Evolutionary conservation across 305 asterid species (phyloP).

Genomic region (Fraxinus sp.): DNA sequence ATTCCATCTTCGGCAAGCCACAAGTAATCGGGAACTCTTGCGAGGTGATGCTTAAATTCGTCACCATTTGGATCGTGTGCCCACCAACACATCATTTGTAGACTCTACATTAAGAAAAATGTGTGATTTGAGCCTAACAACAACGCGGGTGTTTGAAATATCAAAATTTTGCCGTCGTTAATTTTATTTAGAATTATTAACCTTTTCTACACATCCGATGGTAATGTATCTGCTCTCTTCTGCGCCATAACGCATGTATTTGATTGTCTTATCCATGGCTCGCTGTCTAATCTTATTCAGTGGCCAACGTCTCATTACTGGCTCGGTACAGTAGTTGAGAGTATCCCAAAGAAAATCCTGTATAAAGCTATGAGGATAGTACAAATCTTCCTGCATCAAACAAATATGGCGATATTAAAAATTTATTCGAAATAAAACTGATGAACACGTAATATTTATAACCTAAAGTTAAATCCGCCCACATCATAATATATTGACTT

Average conservation of each 20-base stretch:
- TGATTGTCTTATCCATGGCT: conserved; percentile 55
- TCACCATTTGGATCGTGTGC: conserved; percentile 69
- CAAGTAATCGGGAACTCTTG: conserved; percentile 71
- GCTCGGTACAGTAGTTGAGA: conserved; percentile 61
- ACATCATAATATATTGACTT: background rate
- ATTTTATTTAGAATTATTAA: background rate
- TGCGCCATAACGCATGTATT: conserved; percentile 62
- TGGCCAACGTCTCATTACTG: conserved; percentile 71
- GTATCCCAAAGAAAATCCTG: conserved; percentile 80
- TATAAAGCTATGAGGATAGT: conserved; percentile 58
- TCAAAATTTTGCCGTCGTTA: background rate
- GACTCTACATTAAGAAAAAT: conserved; percentile 1
- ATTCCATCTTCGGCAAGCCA: conserved; percentile 94
- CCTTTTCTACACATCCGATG: conserved; percentile 70
- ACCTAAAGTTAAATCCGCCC: background rate
- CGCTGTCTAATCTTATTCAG: conserved; percentile 60
- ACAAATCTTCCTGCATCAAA: conserved; percentile 59
- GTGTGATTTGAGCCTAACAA: background rate
- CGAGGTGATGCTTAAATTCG: conserved; percentile 69
- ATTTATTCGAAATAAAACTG: background rate
- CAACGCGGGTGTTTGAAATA: background rate
- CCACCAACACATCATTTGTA: conserved; percentile 92
- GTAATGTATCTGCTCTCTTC: conserved; percentile 67
- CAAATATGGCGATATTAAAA: background rate
- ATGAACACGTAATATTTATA: background rate